A percentile compares a stretch with the other conserved stretches of the same genome.
phyloP scores from a whole-genome alignment of 2,329 filamentous ascomycete species.

The Cercospora sp. region DNA sequence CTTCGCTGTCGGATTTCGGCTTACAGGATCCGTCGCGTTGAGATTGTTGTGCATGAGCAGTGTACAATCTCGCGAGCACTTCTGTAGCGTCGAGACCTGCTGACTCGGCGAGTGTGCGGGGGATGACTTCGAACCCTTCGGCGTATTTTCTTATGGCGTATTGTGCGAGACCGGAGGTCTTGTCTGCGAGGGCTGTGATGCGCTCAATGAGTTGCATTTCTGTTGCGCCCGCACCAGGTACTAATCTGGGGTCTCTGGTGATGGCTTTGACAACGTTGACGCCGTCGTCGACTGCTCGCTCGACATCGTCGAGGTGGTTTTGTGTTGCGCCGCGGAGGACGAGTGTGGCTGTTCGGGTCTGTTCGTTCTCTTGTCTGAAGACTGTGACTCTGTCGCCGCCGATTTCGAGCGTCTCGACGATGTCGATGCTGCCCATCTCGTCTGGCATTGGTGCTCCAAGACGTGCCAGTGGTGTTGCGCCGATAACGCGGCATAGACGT shows the following conservation, averaged over 20 bases:
- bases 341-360: constrained; percentile 88
- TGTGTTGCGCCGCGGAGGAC: constrained; percentile 94
- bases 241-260: constrained; percentile 85
- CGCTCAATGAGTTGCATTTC: constrained; percentile 93
- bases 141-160: constrained; percentile 97
- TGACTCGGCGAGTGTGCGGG: constrained; percentile 89
- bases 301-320: constrained; percentile 95
- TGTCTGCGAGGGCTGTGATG: constrained; percentile 86
- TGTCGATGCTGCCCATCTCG: constrained; percentile 92
- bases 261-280: constrained; percentile 99
- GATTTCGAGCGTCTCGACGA: constrained; percentile 97
- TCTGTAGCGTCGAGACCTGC: constrained; percentile 97
- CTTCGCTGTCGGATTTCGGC: constrained; percentile 43
- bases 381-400: constrained; percentile 97
- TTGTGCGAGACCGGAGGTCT: constrained; percentile 87
- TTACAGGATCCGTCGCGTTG: constrained; percentile 11
- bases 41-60: constrained; percentile 63
- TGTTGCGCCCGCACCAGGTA: constrained; percentile 90
- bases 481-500: constrained; percentile 91
- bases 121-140: constrained; percentile 96
- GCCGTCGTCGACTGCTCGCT: constrained; percentile 94
- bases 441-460: constrained; percentile 99
- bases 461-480: constrained; percentile 91
- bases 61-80: constrained; percentile 86
- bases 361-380: constrained; percentile 93